A percentile compares a stretch with the other conserved stretches of the same genome.
phyloP scores from a whole-genome alignment of 768 basidiomycete species.

The Termitomyces sp. region DNA sequence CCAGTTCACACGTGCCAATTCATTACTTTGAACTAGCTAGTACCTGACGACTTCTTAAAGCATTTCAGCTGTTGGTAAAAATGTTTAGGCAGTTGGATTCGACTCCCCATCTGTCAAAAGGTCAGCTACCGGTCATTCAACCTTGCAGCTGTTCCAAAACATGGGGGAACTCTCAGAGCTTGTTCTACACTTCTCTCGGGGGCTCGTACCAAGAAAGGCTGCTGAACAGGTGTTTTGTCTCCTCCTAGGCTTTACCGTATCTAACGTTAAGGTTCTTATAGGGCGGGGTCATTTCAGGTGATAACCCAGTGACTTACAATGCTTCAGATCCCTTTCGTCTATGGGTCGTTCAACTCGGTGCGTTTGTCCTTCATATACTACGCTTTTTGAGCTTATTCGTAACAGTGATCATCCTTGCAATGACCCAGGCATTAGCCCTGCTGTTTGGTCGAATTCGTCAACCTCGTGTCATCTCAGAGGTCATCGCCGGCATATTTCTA shows the following conservation, averaged over 20 bases:
- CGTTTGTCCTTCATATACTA: conserved; percentile 15
- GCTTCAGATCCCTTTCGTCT: conserved; percentile 61
- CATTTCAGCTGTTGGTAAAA: background rate
- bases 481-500: conserved; percentile 84
- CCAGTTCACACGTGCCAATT: background rate
- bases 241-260: background rate
- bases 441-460: conserved; percentile 67
- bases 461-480: conserved; percentile 89
- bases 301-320: conserved; percentile 63
- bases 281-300: conserved; percentile 75
- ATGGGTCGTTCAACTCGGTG: conserved; percentile 76
- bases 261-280: conserved; percentile 18
- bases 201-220: conserved; percentile 39
- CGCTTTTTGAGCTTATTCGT: conserved; percentile 15
- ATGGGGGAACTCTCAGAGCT: conserved; percentile 48
- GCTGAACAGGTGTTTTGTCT: conserved; percentile 36
- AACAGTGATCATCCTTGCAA: conserved; percentile 71
- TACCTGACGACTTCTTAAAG: background rate
- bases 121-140: background rate
- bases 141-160: conserved; percentile 8
- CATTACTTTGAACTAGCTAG: too few species aligned
- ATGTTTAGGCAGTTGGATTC: background rate
- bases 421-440: conserved; percentile 72
- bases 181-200: conserved; percentile 20
- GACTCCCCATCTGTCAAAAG: background rate